Evolutionary conservation across 495 filamentous ascomycete genomes (phyloP), one percentile per base, ranked within the genome.

Genomic region (Tricharina praecox): DNA sequence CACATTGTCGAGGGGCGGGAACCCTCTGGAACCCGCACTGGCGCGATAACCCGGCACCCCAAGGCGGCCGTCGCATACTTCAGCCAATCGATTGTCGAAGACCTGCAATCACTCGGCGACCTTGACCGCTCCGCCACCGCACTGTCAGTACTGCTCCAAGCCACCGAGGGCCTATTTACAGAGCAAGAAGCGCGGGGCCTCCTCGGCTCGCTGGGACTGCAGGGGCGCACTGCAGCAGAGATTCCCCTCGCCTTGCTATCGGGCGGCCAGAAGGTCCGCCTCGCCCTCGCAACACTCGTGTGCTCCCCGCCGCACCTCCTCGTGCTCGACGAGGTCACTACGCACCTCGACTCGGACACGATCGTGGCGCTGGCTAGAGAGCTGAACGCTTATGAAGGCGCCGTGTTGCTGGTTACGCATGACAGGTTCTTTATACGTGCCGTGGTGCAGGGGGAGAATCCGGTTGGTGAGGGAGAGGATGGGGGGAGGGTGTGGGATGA

Each of bases 251-350:
- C 62, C 19, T 70, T 74, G 53, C 64, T 90, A 0, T 83, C 79
- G 2, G 83, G 83, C 21, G 83, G 83, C 0, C 83, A 90, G 63
- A 66, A 81, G 7, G 82, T 86, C n/a, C 70, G 82, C 15, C 63
- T 82, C n/a, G 75, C 81, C 25, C 64, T 90, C 34, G 81, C 81
- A 9, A 64, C 73, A 41, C 61, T 86, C 2, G 58, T 86, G 28
- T 79, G 77, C 73, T 66, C 63, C 32, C 64, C 69, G 9, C 83
- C 83, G 37, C 81, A 85, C 23, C 67, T 81, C 20, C 70, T 92
- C 19, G 70, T 92, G 11, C 71, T 92, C 7, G 83, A 92, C 56
- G 83, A 92, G 60, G 77, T 80, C 15, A 88, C 81, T 8, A 92
- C 82, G n/a, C 83, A 88, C 65, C 64, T 92, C 28, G 83, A 92